Evolutionary conservation across 1,284 basidiomycete species (phyloP).

Genomic region (Gymnopus androsaceus): DNA sequence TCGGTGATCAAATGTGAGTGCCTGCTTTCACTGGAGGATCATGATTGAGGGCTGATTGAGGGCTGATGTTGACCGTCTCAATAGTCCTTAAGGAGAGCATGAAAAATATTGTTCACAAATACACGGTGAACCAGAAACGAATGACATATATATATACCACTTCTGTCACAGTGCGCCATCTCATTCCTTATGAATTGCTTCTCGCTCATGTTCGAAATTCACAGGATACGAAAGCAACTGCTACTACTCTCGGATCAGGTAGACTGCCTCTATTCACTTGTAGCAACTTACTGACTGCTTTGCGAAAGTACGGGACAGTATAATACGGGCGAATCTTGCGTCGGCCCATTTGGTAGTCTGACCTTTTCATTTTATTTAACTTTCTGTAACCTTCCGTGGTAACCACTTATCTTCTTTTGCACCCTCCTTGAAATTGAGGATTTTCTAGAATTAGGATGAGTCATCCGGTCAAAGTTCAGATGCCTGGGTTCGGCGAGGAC

Average conservation of each 20-base stretch:
- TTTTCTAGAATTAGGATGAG: too few relatives aligned
- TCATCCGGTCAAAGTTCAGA: too few relatives aligned
- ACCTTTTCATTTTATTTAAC: too few relatives aligned
- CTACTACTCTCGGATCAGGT: slow-evolving; percentile 39
- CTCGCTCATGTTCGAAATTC: too few relatives aligned
- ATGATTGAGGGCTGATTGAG: slow-evolving; percentile 1
- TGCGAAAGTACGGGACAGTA: slow-evolving; percentile 55
- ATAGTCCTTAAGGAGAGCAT: slow-evolving; percentile 46
- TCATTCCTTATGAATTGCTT: too few relatives aligned
- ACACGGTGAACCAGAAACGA: slow-evolving; percentile 48
- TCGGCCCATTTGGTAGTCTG: slow-evolving; percentile 39
- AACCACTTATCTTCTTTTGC: too few relatives aligned
- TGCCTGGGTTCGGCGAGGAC: too few relatives aligned
- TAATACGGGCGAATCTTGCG: slow-evolving; percentile 53
- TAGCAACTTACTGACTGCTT: slow-evolving; percentile 6
- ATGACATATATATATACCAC: slow-evolving; percentile 61
- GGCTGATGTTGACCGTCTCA: slow-evolving; percentile 33
- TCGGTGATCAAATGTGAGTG: slow-evolving; percentile 45
- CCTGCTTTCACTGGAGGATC: too few relatives aligned
- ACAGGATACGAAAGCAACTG: slow-evolving; percentile 47
- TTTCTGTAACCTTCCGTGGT: too few relatives aligned
- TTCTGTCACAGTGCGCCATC: slow-evolving; percentile 61
- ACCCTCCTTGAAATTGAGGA: too few relatives aligned
- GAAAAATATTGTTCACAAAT: slow-evolving; percentile 52
- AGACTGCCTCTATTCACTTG: slow-evolving; percentile 15